Evolutionary conservation across 345 rosid species (phyloP).

Genomic region (Isatis tinctoria): DNA sequence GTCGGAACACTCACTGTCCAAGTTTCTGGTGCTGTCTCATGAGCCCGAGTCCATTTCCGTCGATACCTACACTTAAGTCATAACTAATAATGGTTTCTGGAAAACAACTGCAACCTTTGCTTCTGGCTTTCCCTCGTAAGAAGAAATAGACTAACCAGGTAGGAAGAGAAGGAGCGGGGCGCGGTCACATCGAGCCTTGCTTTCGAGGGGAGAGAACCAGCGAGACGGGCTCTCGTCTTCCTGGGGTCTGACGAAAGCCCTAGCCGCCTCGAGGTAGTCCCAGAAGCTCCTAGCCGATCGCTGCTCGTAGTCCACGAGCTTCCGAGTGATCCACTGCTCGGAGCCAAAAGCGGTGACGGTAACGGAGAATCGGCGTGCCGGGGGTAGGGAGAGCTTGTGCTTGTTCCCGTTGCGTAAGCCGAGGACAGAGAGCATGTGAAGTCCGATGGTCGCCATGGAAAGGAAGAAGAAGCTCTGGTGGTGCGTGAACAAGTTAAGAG

Average conservation of each 20-base stretch:
- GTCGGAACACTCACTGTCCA: conserved; percentile 49
- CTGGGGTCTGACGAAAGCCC: conserved; percentile 41
- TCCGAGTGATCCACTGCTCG: not conserved
- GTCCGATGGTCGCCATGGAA: conserved; percentile 21
- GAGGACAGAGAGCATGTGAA: conserved; percentile 12
- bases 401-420: not conserved
- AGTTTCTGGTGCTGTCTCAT: conserved; percentile 48
- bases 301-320: conserved; percentile 12
- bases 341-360: conserved; percentile 10
- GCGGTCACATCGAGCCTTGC: conserved; percentile 39
- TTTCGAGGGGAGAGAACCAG: conserved; percentile 71
- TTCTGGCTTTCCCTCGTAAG: not conserved
- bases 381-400: not conserved
- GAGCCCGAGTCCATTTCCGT: conserved; percentile 68
- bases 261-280: conserved; percentile 48
- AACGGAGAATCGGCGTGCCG: conserved; percentile 6
- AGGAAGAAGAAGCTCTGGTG: conserved; percentile 5
- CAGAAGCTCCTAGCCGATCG: conserved; percentile 28
- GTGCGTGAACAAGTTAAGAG: not conserved
- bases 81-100: too few species aligned
- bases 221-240: conserved; percentile 56
- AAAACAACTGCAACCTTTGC: not conserved
- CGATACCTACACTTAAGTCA: conserved; percentile 51
- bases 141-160: conserved; percentile 42
- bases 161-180: conserved; percentile 70